Evolutionary conservation across 176 grass and related monocot genomes (phyloP), one percentile per base, ranked within the genome.

Genomic region (Pontederia crassipes): DNA sequence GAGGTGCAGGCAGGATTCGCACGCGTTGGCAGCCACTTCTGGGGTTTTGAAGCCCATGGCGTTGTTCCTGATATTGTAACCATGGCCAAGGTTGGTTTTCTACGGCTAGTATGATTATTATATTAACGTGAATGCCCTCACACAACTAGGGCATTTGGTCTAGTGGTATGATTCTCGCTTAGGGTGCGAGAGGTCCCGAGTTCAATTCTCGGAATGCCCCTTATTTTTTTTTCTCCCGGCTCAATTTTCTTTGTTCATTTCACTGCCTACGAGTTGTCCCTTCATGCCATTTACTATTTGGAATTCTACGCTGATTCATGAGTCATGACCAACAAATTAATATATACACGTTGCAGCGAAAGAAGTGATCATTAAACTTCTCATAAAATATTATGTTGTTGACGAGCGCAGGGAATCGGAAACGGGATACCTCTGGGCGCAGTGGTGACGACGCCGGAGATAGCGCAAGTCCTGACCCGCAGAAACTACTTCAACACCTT

Each of bases 91-190:
- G 93, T 87, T 10, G 65, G 28, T 49, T 3, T n/a, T 61, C 17
- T 10, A 29, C 3, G 53, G 20, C 48, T 52, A 11, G 8, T n/a
- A 16, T 1, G 2, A 6, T 2, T 10, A 28, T 54, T 67, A 15
- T 9, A 17, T 64, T 61, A 15, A 45, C 20, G 20, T 24, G 0
- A 24, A 24, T 1, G 20, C 20, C 20, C 20, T 12, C 13, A 13
- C 11, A 40, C 32, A 40, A 40, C 2, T 7, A 40, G 86, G 86
- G 83, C 78, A 95, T 82, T 95, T 95, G 83, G 83, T 90, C 78
- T 96, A 90, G 83, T 88, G 82, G 90, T 81, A 95, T 95, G 82
- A 96, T 90, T 90, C 83, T 96, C 78, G 73, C 91, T 90, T 96
- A 90, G 83, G 83, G 84, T 91, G 87, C 84, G 70, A 91, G 85